Evolutionary conservation across 768 basidiomycete genomes (phyloP), one percentile per base, ranked within the genome.

Genomic region (Psilocybe subaeruginosa): DNA sequence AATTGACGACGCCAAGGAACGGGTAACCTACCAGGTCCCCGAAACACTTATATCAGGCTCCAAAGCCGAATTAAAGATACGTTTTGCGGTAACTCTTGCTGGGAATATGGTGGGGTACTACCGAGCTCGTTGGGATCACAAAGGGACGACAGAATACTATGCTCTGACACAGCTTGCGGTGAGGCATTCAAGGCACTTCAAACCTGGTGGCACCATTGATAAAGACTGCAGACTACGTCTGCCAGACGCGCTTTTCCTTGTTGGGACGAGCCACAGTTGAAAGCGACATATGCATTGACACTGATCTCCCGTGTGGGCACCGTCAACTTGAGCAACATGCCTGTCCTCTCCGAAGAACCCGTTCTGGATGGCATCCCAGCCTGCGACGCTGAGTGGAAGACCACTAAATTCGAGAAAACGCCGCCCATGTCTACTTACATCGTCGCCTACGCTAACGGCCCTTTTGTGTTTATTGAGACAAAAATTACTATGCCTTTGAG

Each of bases 231-330:
- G 89, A 88, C 95, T 43, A 97, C 92, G 41, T 88, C 88, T 60
- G 95, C 96, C 8, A 80, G 95, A 53, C 82, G 85, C 45, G 86
- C 90, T 6, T 92, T 93, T 73, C 92, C 92, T 30, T 93, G 90
- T 77, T 97, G 93, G 92, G 96, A 97, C 70, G 95, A 97, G 70
- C 97, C 96, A 11, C 80, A 85, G 37, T 80, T 96, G 66, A 98
- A 98, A 73, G 90, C 95, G 0, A 94, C 89, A 3, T 92, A 89
- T 70, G 69, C 82, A 0, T 77, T 95, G 61, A 89, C 88, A 11
- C 79, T 96, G 81, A 81, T 96, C 68, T 92, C 93, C 14, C 86
- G 88, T 61, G 79, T 77, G 7, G 85, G 86, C 63, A 90, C 91
- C 3, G 85, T 87, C 69, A 91, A 85, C 71, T 77, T 99, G 62